Base-by-base conservation (phyloP, 177 flowering plant species). In the Vitis hybrid region DNA sequence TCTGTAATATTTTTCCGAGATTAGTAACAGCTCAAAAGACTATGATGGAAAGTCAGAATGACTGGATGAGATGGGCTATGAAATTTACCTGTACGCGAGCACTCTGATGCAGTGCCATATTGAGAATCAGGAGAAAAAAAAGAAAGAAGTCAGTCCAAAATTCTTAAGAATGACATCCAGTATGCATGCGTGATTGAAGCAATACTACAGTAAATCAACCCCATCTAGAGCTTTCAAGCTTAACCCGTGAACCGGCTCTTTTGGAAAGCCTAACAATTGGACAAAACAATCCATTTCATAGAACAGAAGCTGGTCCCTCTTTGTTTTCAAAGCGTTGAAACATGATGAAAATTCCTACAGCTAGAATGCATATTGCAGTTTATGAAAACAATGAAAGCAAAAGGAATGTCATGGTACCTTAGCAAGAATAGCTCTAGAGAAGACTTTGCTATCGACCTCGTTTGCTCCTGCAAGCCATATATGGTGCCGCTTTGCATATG, bases 371-470 rank as follows among this genome's bases (percentile, higher is more conserved):
- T 3, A 34, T 34, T 34, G 40, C 40, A 34, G 40, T 4, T 4
- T 34, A 45, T 56, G 12, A 50, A 52, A 48, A 54, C 21, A 55
- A 54, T 48, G 5, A 56, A 7, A 66, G 12, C 7, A 18, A 57
- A 8, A 3, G 10, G 1, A 8, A 26, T 40, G 17, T 14, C 12
- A 57, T 17, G 3, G 1, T 74, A 92, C 99, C 96, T 95, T 91
- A 64, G 99, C 99, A 52, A 95, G 93, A 73, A 95, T 95, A 34
- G 98, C 96, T 77, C 99, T 83, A 10, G 96, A 82, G 65, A 95
- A 95, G 15, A 84, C 75, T 80, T 88, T 93, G 87, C 99, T 91
- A 52, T 91, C 98, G 2, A 81, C 92, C 55, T 95, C 96, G 60
- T 87, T 88, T 60, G 97, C 96, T 13, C 92, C 92, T 1, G 87